Conservation (phyloP, 495 filamentous ascomycete genomes). For the Thermochaetoides thermophila region DNA sequence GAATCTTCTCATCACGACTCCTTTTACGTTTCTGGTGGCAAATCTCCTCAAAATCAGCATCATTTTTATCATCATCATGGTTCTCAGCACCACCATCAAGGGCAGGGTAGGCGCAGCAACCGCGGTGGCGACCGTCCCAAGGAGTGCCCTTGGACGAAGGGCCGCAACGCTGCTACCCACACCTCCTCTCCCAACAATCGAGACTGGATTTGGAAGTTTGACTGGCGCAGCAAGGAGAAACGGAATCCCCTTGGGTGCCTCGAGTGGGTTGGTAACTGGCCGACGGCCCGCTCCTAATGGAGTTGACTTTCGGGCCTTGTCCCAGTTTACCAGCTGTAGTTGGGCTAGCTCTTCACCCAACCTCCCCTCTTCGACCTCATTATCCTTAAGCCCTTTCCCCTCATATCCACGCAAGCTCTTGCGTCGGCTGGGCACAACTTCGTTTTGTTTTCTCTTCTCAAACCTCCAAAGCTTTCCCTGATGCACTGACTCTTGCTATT, state of each 20-base stretch:
- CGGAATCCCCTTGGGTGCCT: constrained; percentile 54
- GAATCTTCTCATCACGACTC: constrained; percentile 12
- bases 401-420: constrained; percentile 3
- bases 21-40: constrained; percentile 11
- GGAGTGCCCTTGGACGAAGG: constrained; percentile 32
- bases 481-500: too few relatives aligned
- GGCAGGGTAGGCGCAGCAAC: constrained; percentile 17
- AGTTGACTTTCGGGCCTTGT: constrained; percentile 15
- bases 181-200: too few relatives aligned
- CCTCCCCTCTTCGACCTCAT: constrained; percentile 4
- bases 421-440: too few relatives aligned
- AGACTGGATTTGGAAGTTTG: constrained; percentile 39
- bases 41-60: constrained; percentile 15
- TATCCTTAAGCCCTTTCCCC: background rate
- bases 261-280: constrained; percentile 86
- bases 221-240: constrained; percentile 57
- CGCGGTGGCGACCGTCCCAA: constrained; percentile 31
- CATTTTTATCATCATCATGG: constrained; percentile 7
- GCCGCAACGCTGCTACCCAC: too few relatives aligned
- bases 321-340: constrained; percentile 43
- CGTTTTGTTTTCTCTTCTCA: too few relatives aligned
- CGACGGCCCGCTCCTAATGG: constrained; percentile 35
- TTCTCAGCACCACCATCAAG: constrained; percentile 6
- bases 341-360: constrained; percentile 24
- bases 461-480: too few relatives aligned